Conservation (phyloP, 257 asterid species). For the Penstemon davidsonii region DNA sequence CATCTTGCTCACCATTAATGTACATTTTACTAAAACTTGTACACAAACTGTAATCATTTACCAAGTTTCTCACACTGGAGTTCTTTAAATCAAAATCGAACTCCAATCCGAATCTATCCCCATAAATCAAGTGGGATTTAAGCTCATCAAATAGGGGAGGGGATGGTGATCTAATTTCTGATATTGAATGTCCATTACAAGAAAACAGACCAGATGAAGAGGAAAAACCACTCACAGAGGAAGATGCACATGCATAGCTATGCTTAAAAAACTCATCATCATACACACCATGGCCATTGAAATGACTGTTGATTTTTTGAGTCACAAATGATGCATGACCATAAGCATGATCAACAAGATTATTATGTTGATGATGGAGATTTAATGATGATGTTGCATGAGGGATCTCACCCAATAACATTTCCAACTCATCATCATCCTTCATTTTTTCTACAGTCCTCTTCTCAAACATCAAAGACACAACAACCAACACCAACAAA, state of each 20-base stretch:
- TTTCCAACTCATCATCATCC: conserved; percentile 74
- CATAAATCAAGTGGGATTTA: conserved; percentile 17
- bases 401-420: conserved; percentile 86
- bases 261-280: conserved; percentile 41
- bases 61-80: conserved; percentile 25
- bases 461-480: conserved; percentile 36
- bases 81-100: conserved; percentile 36
- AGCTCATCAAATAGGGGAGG: conserved; percentile 38
- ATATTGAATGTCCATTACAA: conserved; percentile 43
- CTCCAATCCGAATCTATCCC: conserved; percentile 23
- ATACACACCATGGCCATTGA: conserved; percentile 32
- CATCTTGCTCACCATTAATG: conserved; percentile 46
- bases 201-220: conserved; percentile 69
- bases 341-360: conserved; percentile 34
- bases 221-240: conserved; percentile 63
- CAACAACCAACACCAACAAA: conserved; percentile 21
- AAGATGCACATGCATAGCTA: conserved; percentile 45
- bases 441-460: conserved; percentile 43
- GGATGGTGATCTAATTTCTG: conserved; percentile 55
- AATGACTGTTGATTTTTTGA: conserved; percentile 28
- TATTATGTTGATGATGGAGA: conserved; percentile 35
- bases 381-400: conserved; percentile 59
- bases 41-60: conserved; percentile 44
- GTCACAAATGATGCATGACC: conserved; percentile 41
- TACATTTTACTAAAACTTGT: conserved; percentile 52